A percentile compares a stretch with the other conserved stretches of the same genome.
These are phyloP conservation scores for Rugosomyces carneus DNA, from an alignment of 1,284 basidiomycete species.

Conservation along the genomic window DNA sequence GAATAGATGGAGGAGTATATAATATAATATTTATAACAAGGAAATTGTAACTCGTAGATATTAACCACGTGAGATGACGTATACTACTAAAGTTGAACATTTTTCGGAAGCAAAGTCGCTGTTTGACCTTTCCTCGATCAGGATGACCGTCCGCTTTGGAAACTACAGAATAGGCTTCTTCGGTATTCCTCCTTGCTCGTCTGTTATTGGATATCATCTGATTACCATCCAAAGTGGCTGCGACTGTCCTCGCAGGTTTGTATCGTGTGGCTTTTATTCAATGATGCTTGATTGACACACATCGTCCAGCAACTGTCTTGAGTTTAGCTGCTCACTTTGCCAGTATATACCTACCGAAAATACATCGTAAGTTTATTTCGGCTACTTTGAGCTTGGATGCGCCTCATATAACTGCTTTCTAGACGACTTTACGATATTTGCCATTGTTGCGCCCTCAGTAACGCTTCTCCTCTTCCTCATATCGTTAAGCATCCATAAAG, in stretches of 20 bases:
- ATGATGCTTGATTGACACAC: constrained; percentile 1
- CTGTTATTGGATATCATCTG: constrained; percentile 1
- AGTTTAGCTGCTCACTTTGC: constrained; percentile 65
- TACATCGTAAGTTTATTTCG: constrained; percentile 44
- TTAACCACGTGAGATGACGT: not conserved
- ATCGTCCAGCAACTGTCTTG: constrained; percentile 44
- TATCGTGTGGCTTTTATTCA: constrained; percentile 1
- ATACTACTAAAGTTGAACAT: no score
- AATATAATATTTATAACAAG: not conserved
- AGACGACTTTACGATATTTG: constrained; percentile 68
- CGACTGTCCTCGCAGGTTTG: constrained; percentile 52
- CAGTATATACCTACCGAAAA: constrained; percentile 52
- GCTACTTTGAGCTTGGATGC: constrained; percentile 1
- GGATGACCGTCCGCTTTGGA: constrained; percentile 54
- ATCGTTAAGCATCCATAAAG: constrained; percentile 34
- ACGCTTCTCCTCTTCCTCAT: constrained; percentile 56
- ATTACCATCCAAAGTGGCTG: constrained; percentile 36
- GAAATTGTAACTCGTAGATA: no score
- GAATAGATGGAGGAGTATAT: not conserved
- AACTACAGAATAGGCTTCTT: constrained; percentile 48
- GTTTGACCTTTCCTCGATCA: constrained; percentile 12
- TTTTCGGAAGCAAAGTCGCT: not conserved
- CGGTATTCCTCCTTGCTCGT: constrained; percentile 16
- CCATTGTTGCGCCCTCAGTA: constrained; percentile 54
- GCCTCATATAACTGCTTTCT: not conserved